Conservation (phyloP, 176 grass and related monocot genomes). For the Rhipidocladum racemiflorum region DNA sequence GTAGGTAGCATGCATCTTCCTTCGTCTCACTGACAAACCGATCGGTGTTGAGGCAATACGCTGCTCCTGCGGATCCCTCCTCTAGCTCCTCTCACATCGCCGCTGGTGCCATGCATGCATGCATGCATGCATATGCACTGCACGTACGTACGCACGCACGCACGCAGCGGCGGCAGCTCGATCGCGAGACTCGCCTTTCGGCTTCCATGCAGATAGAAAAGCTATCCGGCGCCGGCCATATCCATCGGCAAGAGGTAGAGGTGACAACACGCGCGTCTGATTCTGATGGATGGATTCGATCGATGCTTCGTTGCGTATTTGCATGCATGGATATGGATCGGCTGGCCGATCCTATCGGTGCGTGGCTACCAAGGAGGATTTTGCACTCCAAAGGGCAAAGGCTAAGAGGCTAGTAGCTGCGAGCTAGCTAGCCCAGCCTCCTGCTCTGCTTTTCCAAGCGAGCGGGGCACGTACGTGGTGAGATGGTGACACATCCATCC, state of each 20-base stretch:
- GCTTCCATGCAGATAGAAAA: background rate
- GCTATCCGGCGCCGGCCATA: background rate
- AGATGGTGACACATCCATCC: background rate
- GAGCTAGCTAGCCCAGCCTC: background rate
- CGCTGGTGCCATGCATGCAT: background rate
- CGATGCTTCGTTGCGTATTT: conserved; percentile 10
- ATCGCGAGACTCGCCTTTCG: background rate
- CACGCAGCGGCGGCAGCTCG: background rate
- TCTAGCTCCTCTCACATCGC: background rate
- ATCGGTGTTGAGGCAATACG: background rate
- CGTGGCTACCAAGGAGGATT: conserved; percentile 30
- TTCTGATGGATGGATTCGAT: background rate
- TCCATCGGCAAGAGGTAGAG: background rate
- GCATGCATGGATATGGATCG: background rate
- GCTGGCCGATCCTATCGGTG: background rate
- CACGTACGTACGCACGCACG: background rate
- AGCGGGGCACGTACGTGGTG: background rate
- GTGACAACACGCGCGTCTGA: conserved; percentile 11
- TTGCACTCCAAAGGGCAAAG: background rate
- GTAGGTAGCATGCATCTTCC: background rate
- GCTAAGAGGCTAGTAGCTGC: background rate
- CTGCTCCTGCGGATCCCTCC: background rate
- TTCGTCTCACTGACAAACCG: background rate
- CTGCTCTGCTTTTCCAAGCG: background rate
- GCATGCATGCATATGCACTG: background rate